These are phyloP conservation scores for Quercus tomentella DNA, from an alignment of 331 rosid species.

Conservation along the genomic window DNA sequence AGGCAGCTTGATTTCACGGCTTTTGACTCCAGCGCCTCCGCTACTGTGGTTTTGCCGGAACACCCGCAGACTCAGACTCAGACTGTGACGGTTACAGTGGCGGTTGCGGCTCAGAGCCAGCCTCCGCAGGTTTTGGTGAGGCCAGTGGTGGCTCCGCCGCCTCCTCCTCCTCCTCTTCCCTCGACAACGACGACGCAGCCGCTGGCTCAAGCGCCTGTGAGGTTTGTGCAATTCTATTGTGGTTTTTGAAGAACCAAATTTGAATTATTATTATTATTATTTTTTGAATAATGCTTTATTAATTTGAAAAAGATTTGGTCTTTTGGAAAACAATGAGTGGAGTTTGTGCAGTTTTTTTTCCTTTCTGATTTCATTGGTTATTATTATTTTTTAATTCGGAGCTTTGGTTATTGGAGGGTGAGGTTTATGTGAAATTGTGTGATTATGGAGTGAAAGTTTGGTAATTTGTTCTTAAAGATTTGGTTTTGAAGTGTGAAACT, in stretches of 20 bases:
- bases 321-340: neutral
- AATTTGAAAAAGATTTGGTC: neutral
- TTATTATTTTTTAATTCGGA: neutral
- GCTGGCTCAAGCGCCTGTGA: constrained; percentile 40
- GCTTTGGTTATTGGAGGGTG: neutral
- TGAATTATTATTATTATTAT: neutral
- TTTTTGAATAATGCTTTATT: neutral
- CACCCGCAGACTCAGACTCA: constrained; percentile 41
- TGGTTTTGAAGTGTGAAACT: neutral
- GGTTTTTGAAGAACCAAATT: neutral
- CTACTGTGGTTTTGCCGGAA: constrained; percentile 31
- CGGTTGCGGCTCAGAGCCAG: constrained; percentile 20
- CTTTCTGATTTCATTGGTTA: neutral
- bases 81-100: constrained; percentile 6
- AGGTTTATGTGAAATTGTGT: neutral
- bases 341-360: neutral
- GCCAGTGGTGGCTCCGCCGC: constrained; percentile 10
- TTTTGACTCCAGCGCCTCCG: constrained; percentile 34
- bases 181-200: neutral
- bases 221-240: constrained; percentile 60
- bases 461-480: constrained; percentile 1
- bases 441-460: constrained; percentile 12
- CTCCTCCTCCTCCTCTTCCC: neutral
- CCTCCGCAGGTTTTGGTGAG: constrained; percentile 25
- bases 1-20: constrained; percentile 64